Conservation (phyloP, 2,329 filamentous ascomycete species). For the Aspergillus versicolor region DNA sequence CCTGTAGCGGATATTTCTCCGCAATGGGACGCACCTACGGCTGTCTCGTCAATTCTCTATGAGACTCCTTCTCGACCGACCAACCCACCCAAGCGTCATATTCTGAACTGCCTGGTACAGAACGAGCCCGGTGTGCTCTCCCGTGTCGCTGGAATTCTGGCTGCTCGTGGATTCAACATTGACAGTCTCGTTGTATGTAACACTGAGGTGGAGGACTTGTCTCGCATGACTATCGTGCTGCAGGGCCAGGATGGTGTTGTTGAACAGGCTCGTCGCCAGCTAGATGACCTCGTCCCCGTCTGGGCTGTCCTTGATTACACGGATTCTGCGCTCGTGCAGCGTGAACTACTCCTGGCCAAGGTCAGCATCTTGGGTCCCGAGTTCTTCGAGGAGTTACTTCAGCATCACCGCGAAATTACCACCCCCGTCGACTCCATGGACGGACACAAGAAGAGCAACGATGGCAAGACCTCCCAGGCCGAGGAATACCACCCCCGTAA, state of each 20-base stretch:
- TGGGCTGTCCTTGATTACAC: conserved; percentile 99
- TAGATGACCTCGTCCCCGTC: conserved; percentile 95
- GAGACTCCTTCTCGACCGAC: conserved; percentile 86
- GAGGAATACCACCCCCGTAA: conserved; percentile 85
- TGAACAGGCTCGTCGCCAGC: conserved; percentile 90
- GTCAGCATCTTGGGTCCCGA: conserved; percentile 95
- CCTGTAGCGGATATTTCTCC: conserved; percentile 72
- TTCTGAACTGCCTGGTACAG: conserved; percentile 97
- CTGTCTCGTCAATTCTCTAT: conserved; percentile 97
- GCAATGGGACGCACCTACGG: conserved; percentile 85
- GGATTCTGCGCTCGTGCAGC: conserved; percentile 85
- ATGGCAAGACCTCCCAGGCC: conserved; percentile 19
- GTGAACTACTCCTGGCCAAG: conserved; percentile 92
- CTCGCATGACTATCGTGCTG: conserved; percentile 97
- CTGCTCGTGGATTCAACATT: conserved; percentile 97
- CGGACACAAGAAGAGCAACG: conserved; percentile 25
- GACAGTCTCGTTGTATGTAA: conserved; percentile 97
- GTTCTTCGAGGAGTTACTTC: conserved; percentile 95
- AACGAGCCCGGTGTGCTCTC: conserved; percentile 98
- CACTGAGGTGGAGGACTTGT: conserved; percentile 94
- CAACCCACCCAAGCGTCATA: conserved; percentile 85
- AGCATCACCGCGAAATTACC: conserved; percentile 91
- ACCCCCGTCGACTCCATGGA: conserved; percentile 45
- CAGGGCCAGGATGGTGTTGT: conserved; percentile 96
- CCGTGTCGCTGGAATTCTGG: conserved; percentile 92